Percentiles rank a stretch among this genome's conserved stretches.
Conservation (phyloP, 192 early-diverging fungal genomes). For the Entophlyctis helioformis region DNA sequence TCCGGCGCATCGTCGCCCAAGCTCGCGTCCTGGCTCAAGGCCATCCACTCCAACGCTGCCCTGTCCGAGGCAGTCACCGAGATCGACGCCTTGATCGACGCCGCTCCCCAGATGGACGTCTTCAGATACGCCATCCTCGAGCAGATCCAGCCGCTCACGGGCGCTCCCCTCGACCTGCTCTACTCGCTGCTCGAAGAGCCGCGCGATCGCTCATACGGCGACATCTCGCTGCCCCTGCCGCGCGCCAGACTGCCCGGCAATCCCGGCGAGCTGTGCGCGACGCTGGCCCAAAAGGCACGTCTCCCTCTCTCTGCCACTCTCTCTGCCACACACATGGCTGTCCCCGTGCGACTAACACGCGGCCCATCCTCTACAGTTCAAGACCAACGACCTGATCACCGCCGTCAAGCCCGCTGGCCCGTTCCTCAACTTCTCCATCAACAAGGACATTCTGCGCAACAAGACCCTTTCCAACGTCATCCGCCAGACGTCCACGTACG, state of each 20-base stretch:
- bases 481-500: slow-evolving; percentile 3
- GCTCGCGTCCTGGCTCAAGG: neutral
- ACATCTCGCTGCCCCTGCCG: slow-evolving; percentile 11
- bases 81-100: neutral
- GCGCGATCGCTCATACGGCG: slow-evolving; percentile 4
- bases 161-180: neutral
- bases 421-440: slow-evolving; percentile 19
- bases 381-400: slow-evolving; percentile 7
- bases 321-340: neutral
- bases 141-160: slow-evolving; percentile 5
- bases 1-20: neutral
- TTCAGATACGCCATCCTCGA: slow-evolving; percentile 8
- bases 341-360: neutral
- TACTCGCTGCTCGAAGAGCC: slow-evolving; percentile 6
- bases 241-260: slow-evolving; percentile 12
- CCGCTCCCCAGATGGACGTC: neutral
- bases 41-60: neutral
- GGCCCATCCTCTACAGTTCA: slow-evolving; percentile 2
- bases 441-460: slow-evolving; percentile 6
- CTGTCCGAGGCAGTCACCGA: neutral
- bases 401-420: slow-evolving; percentile 5
- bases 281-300: slow-evolving; percentile 8
- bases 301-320: neutral
- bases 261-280: slow-evolving; percentile 12
- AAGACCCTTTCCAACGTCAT: slow-evolving; percentile 7